These are phyloP conservation scores for Saccharomycopsis capsularis DNA, from an alignment of 805 yeast genomes.

Conservation along the genomic window DNA sequence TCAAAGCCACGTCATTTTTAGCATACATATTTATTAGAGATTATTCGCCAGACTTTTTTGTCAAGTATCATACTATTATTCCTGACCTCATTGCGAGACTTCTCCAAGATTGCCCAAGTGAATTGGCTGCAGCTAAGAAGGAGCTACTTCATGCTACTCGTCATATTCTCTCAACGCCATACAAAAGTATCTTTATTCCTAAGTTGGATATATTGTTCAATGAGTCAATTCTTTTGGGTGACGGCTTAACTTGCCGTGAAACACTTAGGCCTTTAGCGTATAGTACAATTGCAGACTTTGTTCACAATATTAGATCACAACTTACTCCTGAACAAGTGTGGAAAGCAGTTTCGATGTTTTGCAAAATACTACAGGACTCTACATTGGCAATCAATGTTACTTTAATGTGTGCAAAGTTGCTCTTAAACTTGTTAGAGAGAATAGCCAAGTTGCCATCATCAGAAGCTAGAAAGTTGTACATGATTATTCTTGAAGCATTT, in stretches of 20 bases:
- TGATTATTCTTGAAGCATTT: constrained; percentile 82
- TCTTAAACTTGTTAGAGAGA: constrained; percentile 82
- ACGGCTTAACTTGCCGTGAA: constrained; percentile 86
- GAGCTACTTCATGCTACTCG: constrained; percentile 91
- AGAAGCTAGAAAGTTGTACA: constrained; percentile 65
- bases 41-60: constrained; percentile 58
- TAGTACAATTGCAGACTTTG: constrained; percentile 90
- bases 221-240: constrained; percentile 82
- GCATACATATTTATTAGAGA: constrained; percentile 89
- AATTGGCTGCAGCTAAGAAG: constrained; percentile 82
- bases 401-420: constrained; percentile 89
- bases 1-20: constrained; percentile 89
- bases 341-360: constrained; percentile 78
- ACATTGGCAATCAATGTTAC: constrained; percentile 83
- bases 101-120: constrained; percentile 93
- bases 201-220: constrained; percentile 80
- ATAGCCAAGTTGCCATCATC: constrained; percentile 71
- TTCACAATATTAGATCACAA: constrained; percentile 84
- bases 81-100: constrained; percentile 84
- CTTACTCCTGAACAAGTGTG: constrained; percentile 77
- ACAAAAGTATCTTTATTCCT: constrained; percentile 73
- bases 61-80: constrained; percentile 50
- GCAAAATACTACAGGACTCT: constrained; percentile 72
- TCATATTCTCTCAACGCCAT: constrained; percentile 89
- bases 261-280: constrained; percentile 89